Base-by-base conservation (phyloP, 2,329 filamentous ascomycete genomes). In the Xylariaceae sp. region DNA sequence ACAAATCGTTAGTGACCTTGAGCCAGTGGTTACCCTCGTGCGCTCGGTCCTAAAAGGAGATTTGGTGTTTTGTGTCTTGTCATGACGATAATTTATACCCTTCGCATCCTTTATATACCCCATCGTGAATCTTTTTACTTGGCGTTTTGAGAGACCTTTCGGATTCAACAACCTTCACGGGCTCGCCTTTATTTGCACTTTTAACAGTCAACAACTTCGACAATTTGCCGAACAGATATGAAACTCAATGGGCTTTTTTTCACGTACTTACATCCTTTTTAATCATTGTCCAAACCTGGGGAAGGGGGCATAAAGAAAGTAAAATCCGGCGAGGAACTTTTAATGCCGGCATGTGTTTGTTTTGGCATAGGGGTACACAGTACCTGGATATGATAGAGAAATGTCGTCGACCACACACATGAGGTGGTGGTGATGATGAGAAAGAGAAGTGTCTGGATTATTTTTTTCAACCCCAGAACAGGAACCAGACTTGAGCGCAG, bases 11-110 rank as follows among this genome's bases (percentile, higher is more conserved):
- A 37, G 35, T 55, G 59, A 64, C 66, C 64, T 68, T 54, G 68
- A 70, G 67, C 66, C 64, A 60, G 64, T 68, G 63, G 64, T 62
- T 49, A 52, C 55, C 49, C 58, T 64, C 60, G 64, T 66, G 69
- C 44, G 66, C 68, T 71, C 68, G 67, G 68, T 67, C 57, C 59
- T 39, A 17, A 41, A 1, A 41, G 11, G 11, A 55, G 18, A 55
- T 56, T 62, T 55, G 58, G 48, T 48, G 49, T 56, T 50, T 58
- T 60, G 50, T 41, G 37, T 41, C 50, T 44, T 65, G 41, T 61
- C 64, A 62, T 58, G 60, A 64, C 53, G 57, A 66, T 66, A 67
- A 61, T 61, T 60, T 58, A 64, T 67, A 65, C 59, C 59, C 39
- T 61, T 56, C 60, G 51, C 55, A 58, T 53, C 34, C 23, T 57